phyloP scores from a whole-genome alignment of 768 basidiomycete genomes.

The Obba rivulosa region DNA sequence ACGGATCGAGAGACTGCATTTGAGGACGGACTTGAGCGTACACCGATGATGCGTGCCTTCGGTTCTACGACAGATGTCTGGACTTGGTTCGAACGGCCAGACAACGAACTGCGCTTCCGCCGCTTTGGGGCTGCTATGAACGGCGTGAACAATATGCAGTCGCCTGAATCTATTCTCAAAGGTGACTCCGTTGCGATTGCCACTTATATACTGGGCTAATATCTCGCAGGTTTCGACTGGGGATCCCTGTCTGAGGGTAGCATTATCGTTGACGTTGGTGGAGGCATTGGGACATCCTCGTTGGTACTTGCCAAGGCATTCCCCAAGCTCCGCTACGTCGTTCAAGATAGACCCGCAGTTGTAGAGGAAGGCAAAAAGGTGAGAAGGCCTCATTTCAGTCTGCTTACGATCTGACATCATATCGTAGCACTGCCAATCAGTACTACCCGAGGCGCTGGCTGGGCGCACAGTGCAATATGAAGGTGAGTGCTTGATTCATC shows the following conservation, averaged over 20 bases:
- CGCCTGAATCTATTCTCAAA: constrained; percentile 10
- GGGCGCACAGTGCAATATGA: constrained; percentile 18
- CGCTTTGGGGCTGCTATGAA: constrained; percentile 17
- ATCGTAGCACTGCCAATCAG: constrained; percentile 17
- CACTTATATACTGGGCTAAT: background rate
- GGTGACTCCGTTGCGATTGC: background rate
- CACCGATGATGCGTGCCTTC: constrained; percentile 9
- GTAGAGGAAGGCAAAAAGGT: constrained; percentile 41
- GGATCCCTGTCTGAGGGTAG: constrained; percentile 41
- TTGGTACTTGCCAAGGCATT: constrained; percentile 39
- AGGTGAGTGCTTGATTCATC: constrained; percentile 10
- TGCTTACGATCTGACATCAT: background rate
- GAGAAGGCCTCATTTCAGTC: background rate
- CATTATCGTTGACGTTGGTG: constrained; percentile 63
- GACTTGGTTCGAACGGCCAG: constrained; percentile 5
- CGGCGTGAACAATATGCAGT: constrained; percentile 10
- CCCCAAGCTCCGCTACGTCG: constrained; percentile 40
- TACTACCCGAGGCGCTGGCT: constrained; percentile 17
- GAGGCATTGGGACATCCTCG: constrained; percentile 55
- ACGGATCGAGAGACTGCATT: constrained; percentile 16
- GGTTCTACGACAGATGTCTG: constrained; percentile 6
- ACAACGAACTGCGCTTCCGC: background rate
- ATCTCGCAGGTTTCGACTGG: constrained; percentile 53
- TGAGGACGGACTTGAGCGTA: constrained; percentile 11
- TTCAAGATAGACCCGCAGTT: constrained; percentile 57